A percentile compares a stretch with the other conserved stretches of the same genome.
phyloP scores from a whole-genome alignment of 164 flowering plant species.

The Tetrastigma voinierianum region DNA sequence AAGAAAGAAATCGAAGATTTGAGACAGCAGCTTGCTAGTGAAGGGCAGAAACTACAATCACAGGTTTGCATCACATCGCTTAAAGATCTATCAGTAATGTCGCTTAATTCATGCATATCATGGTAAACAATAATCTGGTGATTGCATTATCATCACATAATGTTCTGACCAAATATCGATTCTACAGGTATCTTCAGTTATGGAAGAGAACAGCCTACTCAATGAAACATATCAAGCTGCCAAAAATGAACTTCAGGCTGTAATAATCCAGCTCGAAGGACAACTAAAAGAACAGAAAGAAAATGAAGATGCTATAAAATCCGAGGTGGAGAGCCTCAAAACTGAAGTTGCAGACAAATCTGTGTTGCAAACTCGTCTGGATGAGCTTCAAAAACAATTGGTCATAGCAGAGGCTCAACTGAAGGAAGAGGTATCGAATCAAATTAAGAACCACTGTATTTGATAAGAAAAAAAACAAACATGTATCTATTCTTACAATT shows the following conservation, averaged over 20 bases:
- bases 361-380: constrained; percentile 38
- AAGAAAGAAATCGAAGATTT: constrained; percentile 60
- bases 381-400: constrained; percentile 60
- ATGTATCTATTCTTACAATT: neutral
- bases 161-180: neutral
- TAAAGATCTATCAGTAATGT: neutral
- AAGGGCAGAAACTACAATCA: constrained; percentile 54
- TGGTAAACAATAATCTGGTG: neutral
- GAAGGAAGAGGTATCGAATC: constrained; percentile 56
- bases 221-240: constrained; percentile 51
- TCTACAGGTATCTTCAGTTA: constrained; percentile 64
- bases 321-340: constrained; percentile 54
- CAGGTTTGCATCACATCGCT: constrained; percentile 43
- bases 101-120: neutral
- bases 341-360: constrained; percentile 57
- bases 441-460: too few relatives aligned
- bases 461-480: too few relatives aligned
- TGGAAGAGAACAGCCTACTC: constrained; percentile 73
- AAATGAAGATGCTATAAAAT: constrained; percentile 40
- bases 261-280: constrained; percentile 54
- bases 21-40: constrained; percentile 50
- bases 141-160: constrained; percentile 1
- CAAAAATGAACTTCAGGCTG: constrained; percentile 62
- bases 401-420: constrained; percentile 40
- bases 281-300: constrained; percentile 49